Evolutionary conservation across 208 protist species (phyloP).

Genomic region (Wallacemonas sp.): DNA sequence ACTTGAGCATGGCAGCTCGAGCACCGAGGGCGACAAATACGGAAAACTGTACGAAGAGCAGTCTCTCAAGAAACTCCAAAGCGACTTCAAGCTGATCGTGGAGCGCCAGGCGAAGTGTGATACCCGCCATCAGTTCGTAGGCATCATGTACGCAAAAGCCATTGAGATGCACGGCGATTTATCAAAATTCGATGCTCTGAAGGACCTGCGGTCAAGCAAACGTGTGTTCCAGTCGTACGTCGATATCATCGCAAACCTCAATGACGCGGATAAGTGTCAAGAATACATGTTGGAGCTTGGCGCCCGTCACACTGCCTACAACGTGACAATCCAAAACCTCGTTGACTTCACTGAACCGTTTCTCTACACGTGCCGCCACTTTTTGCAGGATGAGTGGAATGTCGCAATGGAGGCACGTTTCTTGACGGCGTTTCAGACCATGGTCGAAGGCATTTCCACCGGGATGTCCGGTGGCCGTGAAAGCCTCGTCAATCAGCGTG

Average conservation of each 20-base stretch:
- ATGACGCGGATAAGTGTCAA: constrained; percentile 32
- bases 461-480: constrained; percentile 52
- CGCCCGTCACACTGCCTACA: constrained; percentile 56
- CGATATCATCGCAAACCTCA: constrained; percentile 46
- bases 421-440: constrained; percentile 41
- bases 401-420: constrained; percentile 67
- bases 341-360: constrained; percentile 62
- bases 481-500: constrained; percentile 41
- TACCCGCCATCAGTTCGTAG: constrained; percentile 52
- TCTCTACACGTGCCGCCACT: constrained; percentile 66
- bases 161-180: constrained; percentile 65
- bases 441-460: constrained; percentile 44
- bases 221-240: constrained; percentile 56
- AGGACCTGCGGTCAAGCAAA: constrained; percentile 45
- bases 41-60: constrained; percentile 42
- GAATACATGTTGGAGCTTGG: constrained; percentile 64
- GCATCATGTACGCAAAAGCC: constrained; percentile 69
- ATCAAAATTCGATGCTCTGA: constrained; percentile 52
- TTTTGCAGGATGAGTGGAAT: constrained; percentile 74
- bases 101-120: constrained; percentile 51
- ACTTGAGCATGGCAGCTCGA: constrained; percentile 51
- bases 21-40: constrained; percentile 55
- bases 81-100: constrained; percentile 55
- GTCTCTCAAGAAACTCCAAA: constrained; percentile 47
- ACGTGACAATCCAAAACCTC: constrained; percentile 47